Evolutionary conservation across 2,329 filamentous ascomycete species (phyloP), one percentile per base, ranked within the genome.

Genomic region (Cladosporium sp.): DNA sequence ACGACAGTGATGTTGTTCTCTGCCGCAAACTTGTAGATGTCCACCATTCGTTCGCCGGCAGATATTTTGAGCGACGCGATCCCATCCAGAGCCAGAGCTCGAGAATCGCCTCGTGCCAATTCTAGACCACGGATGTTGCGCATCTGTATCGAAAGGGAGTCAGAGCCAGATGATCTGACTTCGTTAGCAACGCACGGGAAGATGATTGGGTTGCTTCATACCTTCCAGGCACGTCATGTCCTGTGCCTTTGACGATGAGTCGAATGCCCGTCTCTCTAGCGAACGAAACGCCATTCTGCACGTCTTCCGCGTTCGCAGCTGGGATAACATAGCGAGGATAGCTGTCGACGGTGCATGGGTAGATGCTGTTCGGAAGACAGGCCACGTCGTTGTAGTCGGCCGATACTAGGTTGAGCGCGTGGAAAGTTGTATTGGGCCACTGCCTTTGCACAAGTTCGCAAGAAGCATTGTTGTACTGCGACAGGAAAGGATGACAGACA

Each of bases 41-140:
- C 71, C 20, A 61, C 67, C 56, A 78, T 77, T 46, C 73, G 67
- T 0, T 81, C 70, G 33, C 80, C 80, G 4, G 79, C 74, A 2
- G 74, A 77, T 20, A 83, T 58, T 18, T 71, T 78, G 11, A 80
- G 64, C 18, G 45, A 53, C 20, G 35, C 51, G 9, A 49, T 19
- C 2, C 29, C 51, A 18, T 45, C 53, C 8, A 46, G 30, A 3
- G 35, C 41, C 22, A 32, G 27, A 9, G 53, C 52, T 25, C 46
- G 25, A 27, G 50, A 42, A 30, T 55, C 53, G 12, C n/a, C 15
- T 12, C 35, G 41, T 7, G 48, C 45, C 20, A 53, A 12, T 13
- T 16, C 25, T 9, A 43, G 38, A 13, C 47, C 47, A 27, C 47
- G 38, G 18, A 49, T 39, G 8, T 20, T 40, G 42, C 39, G 45